Evolutionary conservation across 805 yeast genomes (phyloP), one percentile per base, ranked within the genome.

Genomic region (Yamadazyma sp.): DNA sequence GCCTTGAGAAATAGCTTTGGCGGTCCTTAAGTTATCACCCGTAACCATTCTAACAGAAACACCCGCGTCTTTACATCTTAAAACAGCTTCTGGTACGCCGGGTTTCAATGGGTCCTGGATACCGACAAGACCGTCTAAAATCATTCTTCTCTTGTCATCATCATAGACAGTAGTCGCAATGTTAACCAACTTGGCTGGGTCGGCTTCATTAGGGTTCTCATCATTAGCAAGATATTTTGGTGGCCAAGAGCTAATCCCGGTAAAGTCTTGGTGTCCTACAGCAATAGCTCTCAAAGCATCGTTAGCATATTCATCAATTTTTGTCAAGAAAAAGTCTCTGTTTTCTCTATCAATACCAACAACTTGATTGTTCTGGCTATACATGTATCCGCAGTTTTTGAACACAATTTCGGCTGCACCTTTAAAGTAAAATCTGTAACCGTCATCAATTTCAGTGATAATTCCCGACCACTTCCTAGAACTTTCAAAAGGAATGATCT

Each of bases 41-140:
- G 99, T 93, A 30, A 93, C 97, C 99, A 93, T 93, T 49, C 96
- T 75, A 13, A 93, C 98, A 16, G 84, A 77, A 16, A 93, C 98
- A 41, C 99, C 98, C 1, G 99, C 98, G 22, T 69, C 69, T 49
- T 78, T 81, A 65, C 99, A 93, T 54, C 84, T 83, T 26, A 71
- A 69, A 19, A 93, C 96, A 1, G 99, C 95, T 28, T 82, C 80
- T n/a, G 79, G 73, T 7, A 93, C 98, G 45, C 96, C 97, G 4
- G 75, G 76, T 51, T 97, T 81, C 42, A 93, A 71, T 0, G 99
- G 99, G 64, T 93, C 99, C 65, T 88, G 91, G 53, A 93, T 87
- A 46, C 98, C 99, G 27, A 90, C 89, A 28, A 91, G 64, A 37
- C 82, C 79, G 54, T 91, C 83, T 26, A 89, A 67, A 3, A 71